Conservation (phyloP, 2,329 filamentous ascomycete species). For the Ustulina deusta region DNA sequence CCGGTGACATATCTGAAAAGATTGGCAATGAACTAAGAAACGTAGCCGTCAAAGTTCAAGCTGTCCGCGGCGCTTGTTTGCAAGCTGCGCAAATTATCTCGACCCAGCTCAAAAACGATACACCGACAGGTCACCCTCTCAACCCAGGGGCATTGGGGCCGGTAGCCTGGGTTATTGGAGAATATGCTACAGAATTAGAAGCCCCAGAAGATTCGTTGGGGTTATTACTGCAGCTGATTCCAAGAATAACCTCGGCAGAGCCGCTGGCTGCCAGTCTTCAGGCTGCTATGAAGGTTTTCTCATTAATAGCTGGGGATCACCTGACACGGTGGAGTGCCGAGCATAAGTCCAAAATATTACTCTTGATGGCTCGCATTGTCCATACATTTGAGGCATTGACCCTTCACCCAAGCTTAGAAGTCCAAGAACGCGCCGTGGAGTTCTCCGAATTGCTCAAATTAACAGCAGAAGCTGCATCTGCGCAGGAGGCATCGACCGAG, state of each 20-base stretch:
- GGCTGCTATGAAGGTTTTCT: constrained; percentile 86
- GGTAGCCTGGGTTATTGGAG: constrained; percentile 86
- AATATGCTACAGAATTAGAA: constrained; percentile 81
- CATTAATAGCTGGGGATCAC: constrained; percentile 75
- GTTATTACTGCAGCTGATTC: constrained; percentile 75
- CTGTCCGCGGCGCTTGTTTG: constrained; percentile 82
- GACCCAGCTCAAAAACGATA: constrained; percentile 65
- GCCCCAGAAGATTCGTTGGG: constrained; percentile 79
- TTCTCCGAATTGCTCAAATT: constrained; percentile 91
- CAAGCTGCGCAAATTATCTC: constrained; percentile 84
- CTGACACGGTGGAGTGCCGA: constrained; percentile 76
- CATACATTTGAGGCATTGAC: constrained; percentile 84
- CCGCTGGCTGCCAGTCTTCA: constrained; percentile 85
- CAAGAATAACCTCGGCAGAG: constrained; percentile 69
- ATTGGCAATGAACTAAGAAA: constrained; percentile 91
- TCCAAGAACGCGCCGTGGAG: constrained; percentile 94
- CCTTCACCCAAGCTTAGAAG: constrained; percentile 87
- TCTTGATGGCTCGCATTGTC: constrained; percentile 84
- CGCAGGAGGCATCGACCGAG: constrained; percentile 70
- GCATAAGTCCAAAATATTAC: constrained; percentile 77
- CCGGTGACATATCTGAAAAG: constrained; percentile 69
- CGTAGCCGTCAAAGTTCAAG: constrained; percentile 90
- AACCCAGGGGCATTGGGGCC: constrained; percentile 77
- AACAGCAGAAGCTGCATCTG: constrained; percentile 81
- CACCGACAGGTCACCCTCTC: constrained; percentile 66